Conservation (phyloP, 305 asterid genomes). For the Solanum hybrid region DNA sequence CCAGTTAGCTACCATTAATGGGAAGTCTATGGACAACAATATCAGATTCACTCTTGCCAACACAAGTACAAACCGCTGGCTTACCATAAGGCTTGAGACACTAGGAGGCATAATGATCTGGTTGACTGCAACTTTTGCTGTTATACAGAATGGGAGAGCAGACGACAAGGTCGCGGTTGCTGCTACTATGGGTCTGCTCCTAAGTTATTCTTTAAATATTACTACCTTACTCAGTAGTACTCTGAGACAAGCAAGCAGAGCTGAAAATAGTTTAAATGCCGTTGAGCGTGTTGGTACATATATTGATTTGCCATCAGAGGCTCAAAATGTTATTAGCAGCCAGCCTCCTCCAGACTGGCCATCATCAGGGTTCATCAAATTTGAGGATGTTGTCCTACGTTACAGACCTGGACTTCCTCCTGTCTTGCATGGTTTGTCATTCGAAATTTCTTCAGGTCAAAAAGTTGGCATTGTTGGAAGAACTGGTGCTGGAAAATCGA, state of each 20-base stretch:
- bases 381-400: conserved; percentile 59
- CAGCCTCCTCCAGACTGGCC: conserved; percentile 93
- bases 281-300: conserved; percentile 84
- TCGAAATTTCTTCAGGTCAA: conserved; percentile 53
- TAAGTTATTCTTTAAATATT: conserved; percentile 66
- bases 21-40: conserved; percentile 77
- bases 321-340: conserved; percentile 38
- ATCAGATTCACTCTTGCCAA: conserved; percentile 62
- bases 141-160: conserved; percentile 61
- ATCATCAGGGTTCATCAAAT: conserved; percentile 49
- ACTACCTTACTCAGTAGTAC: conserved; percentile 67
- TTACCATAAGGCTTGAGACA: conserved; percentile 68
- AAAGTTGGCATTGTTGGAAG: conserved; percentile 89
- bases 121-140: conserved; percentile 87
- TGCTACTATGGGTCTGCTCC: conserved; percentile 84
- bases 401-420: conserved; percentile 85
- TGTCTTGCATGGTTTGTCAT: conserved; percentile 71
- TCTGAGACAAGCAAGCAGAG: conserved; percentile 73
- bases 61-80: conserved; percentile 88
- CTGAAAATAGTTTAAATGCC: conserved; percentile 86
- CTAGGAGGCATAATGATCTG: conserved; percentile 87
- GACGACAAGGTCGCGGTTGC: conserved; percentile 73
- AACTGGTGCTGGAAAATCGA: conserved; percentile 96
- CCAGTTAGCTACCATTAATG: conserved; percentile 63
- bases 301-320: conserved; percentile 72